A percentile compares a stretch with the other conserved stretches of the same genome.
Evolutionary conservation across 768 basidiomycete species (phyloP).

Genomic region (Agrocybe praecox): DNA sequence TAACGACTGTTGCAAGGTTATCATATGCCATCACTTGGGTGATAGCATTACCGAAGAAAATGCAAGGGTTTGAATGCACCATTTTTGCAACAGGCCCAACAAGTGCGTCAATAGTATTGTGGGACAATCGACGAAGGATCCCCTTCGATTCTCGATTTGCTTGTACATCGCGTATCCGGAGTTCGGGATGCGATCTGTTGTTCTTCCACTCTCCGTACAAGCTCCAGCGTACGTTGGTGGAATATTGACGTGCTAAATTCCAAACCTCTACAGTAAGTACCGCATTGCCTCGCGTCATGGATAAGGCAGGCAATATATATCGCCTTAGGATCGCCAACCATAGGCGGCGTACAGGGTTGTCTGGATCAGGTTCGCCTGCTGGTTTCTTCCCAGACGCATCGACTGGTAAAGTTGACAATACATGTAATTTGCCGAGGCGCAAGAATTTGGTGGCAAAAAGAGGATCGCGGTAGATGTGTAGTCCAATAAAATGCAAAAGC

Average conservation of each 20-base stretch:
- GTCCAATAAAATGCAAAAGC: constrained; percentile 75
- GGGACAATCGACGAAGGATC: constrained; percentile 84
- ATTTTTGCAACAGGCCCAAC: constrained; percentile 90
- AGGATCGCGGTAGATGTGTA: constrained; percentile 80
- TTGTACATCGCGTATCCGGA: constrained; percentile 78
- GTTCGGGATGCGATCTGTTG: constrained; percentile 74
- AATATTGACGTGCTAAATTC: constrained; percentile 82
- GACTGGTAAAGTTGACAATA: constrained; percentile 53
- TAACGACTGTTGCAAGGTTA: constrained; percentile 87
- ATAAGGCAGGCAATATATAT: constrained; percentile 85
- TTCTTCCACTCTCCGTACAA: constrained; percentile 97
- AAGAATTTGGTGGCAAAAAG: constrained; percentile 79
- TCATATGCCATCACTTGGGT: constrained; percentile 97
- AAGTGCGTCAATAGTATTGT: constrained; percentile 81
- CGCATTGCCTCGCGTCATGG: constrained; percentile 83
- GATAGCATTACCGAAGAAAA: constrained; percentile 87
- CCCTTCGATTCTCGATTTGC: constrained; percentile 88
- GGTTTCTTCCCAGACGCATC: constrained; percentile 68
- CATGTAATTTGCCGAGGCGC: constrained; percentile 71
- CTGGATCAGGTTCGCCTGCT: constrained; percentile 52
- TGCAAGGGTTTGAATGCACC: constrained; percentile 91
- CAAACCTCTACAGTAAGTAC: constrained; percentile 92
- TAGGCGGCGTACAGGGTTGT: constrained; percentile 66
- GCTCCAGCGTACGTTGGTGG: constrained; percentile 80
- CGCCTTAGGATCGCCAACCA: constrained; percentile 84